Evolutionary conservation across 805 yeast species (phyloP).

Genomic region (Maudiozyma saulgeensis): DNA sequence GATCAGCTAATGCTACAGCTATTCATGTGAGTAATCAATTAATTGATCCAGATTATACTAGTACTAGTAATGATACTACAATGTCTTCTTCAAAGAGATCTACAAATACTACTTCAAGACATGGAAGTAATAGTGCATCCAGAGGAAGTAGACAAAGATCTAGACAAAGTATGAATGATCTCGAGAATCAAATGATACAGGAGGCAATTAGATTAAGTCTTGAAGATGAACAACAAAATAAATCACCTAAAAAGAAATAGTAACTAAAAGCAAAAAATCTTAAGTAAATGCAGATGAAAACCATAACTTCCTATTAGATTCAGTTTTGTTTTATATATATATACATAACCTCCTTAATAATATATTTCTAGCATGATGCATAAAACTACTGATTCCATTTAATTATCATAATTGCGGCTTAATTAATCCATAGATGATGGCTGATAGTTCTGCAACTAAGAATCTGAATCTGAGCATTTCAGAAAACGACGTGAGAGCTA

Average conservation of each 20-base stretch:
- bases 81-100: conserved; percentile 11
- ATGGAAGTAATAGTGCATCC: neutral
- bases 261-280: neutral
- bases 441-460: too few species aligned
- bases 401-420: neutral
- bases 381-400: neutral
- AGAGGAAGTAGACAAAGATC: conserved; percentile 7
- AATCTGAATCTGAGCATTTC: too few species aligned
- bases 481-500: too few species aligned
- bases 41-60: conserved; percentile 28
- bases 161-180: conserved; percentile 30
- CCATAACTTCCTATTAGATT: neutral
- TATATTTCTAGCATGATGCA: neutral
- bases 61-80: conserved; percentile 1
- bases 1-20: conserved; percentile 91
- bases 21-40: conserved; percentile 80
- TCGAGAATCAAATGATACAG: conserved; percentile 73
- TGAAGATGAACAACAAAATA: conserved; percentile 33
- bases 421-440: too few species aligned
- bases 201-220: conserved; percentile 73
- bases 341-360: neutral
- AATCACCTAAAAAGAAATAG: neutral
- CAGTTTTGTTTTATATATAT: neutral
- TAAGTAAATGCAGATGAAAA: neutral
- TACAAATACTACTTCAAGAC: conserved; percentile 8